These are phyloP conservation scores for Trichoderma gamsii DNA, from an alignment of 495 filamentous ascomycete genomes.

Conservation along the genomic window DNA sequence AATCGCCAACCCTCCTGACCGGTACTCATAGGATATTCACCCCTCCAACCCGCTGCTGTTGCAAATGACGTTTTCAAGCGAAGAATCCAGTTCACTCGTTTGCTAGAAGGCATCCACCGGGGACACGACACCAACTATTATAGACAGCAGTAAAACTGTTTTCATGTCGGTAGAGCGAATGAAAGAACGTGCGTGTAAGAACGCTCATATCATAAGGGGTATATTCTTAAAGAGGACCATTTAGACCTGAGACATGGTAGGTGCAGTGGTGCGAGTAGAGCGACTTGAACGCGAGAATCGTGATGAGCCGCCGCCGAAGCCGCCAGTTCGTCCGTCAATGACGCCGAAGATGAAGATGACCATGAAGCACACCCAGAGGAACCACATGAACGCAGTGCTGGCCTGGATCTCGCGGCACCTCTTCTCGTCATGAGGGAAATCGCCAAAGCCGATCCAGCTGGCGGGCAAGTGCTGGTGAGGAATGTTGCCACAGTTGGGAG, in stretches of 20 bases:
- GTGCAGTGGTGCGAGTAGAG: slow-evolving; percentile 8
- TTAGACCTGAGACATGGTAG: slow-evolving; percentile 42
- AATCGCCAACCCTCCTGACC: neutral
- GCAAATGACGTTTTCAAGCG: neutral
- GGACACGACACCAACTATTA: neutral
- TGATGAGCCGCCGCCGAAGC: slow-evolving; percentile 30
- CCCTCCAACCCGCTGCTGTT: neutral
- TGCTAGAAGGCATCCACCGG: neutral
- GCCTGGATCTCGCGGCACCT: slow-evolving; percentile 47
- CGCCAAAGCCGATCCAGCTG: slow-evolving; percentile 43
- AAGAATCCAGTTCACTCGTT: neutral
- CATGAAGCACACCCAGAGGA: slow-evolving; percentile 37
- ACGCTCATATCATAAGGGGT: neutral
- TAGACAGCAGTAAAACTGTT: neutral
- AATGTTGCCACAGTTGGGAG: slow-evolving; percentile 35
- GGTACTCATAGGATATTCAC: neutral
- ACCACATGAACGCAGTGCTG: slow-evolving; percentile 44
- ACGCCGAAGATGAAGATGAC: slow-evolving; percentile 30
- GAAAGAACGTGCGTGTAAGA: neutral
- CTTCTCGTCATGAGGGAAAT: slow-evolving; percentile 35
- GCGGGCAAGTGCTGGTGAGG: slow-evolving; percentile 18
- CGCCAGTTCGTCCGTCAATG: slow-evolving; percentile 21
- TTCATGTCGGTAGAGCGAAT: slow-evolving; percentile 25
- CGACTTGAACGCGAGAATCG: neutral
- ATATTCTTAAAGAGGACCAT: neutral